These are phyloP conservation scores for Mycena vitilis DNA, from an alignment of 768 basidiomycete genomes.

Conservation along the genomic window DNA sequence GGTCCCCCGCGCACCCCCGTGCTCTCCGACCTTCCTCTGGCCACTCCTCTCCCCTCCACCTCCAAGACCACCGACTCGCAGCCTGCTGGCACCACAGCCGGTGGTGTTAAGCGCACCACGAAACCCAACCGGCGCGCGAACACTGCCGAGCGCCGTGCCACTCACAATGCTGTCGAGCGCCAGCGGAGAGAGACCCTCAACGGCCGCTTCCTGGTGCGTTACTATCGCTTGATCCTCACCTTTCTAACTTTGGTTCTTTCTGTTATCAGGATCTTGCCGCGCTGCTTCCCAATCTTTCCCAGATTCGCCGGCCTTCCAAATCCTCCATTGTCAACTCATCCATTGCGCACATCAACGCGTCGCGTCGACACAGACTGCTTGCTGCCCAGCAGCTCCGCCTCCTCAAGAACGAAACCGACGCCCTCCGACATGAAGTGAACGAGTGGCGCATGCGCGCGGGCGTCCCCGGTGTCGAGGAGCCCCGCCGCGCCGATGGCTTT, in stretches of 20 bases:
- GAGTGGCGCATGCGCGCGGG: constrained; percentile 90
- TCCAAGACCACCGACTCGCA: constrained; percentile 24
- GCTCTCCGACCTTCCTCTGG: constrained; percentile 31
- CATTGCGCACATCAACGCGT: constrained; percentile 88
- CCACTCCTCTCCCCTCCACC: constrained; percentile 17
- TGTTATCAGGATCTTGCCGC: constrained; percentile 85
- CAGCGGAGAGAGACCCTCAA: constrained; percentile 95
- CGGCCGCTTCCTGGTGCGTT: constrained; percentile 85
- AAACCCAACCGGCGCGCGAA: constrained; percentile 92
- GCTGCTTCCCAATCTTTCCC: constrained; percentile 91
- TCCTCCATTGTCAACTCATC: constrained; percentile 96
- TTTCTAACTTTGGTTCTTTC: neutral
- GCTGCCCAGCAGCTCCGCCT: constrained; percentile 88
- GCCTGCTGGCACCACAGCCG: constrained; percentile 35
- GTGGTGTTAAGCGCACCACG: constrained; percentile 66
- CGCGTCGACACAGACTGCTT: constrained; percentile 82
- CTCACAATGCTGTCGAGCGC: constrained; percentile 97
- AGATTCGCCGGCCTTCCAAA: constrained; percentile 95
- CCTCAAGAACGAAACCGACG: constrained; percentile 85
- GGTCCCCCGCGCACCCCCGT: constrained; percentile 34
- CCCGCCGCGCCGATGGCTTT: constrained; percentile 78
- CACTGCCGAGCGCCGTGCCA: constrained; percentile 95
- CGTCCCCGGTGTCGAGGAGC: constrained; percentile 80
- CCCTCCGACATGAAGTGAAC: constrained; percentile 90
- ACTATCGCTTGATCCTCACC: constrained; percentile 12